Conservation (phyloP, 768 basidiomycete species). For the Mycena maculata region DNA sequence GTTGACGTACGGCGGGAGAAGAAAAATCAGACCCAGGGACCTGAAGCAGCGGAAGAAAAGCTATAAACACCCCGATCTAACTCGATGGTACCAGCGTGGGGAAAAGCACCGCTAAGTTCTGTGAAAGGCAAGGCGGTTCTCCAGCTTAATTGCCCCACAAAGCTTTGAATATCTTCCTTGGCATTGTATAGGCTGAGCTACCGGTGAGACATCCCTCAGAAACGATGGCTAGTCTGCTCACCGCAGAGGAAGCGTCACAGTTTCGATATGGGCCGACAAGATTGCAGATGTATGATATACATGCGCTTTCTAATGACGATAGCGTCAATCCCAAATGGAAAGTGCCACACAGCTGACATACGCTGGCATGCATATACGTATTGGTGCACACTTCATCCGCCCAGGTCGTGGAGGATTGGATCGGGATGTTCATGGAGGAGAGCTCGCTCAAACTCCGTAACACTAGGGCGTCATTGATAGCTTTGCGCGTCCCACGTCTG, state of each 20-base stretch:
- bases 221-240: conserved; percentile 37
- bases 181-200: conserved; percentile 42
- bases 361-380: conserved; percentile 37
- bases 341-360: conserved; percentile 37
- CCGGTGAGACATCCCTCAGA: conserved; percentile 2
- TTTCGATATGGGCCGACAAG: conserved; percentile 69
- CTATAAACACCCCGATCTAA: conserved; percentile 47
- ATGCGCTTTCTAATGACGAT: conserved; percentile 43
- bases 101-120: conserved; percentile 67
- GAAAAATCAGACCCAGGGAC: conserved; percentile 16
- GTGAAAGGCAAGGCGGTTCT: conserved; percentile 65
- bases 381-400: conserved; percentile 43
- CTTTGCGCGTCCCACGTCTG: conserved; percentile 48
- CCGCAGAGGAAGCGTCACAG: conserved; percentile 70
- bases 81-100: conserved; percentile 41
- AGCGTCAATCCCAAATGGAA: conserved; percentile 23
- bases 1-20: not conserved
- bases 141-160: conserved; percentile 64
- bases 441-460: conserved; percentile 62
- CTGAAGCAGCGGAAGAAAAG: conserved; percentile 54
- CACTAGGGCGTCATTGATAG: conserved; percentile 74
- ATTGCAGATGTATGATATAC: conserved; percentile 68
- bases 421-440: conserved; percentile 62
- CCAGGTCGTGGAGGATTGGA: conserved; percentile 61
- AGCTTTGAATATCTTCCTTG: conserved; percentile 54